These are phyloP conservation scores for Phyllostachys edulis DNA, from an alignment of 176 grass and related monocot species.

Conservation along the genomic window DNA sequence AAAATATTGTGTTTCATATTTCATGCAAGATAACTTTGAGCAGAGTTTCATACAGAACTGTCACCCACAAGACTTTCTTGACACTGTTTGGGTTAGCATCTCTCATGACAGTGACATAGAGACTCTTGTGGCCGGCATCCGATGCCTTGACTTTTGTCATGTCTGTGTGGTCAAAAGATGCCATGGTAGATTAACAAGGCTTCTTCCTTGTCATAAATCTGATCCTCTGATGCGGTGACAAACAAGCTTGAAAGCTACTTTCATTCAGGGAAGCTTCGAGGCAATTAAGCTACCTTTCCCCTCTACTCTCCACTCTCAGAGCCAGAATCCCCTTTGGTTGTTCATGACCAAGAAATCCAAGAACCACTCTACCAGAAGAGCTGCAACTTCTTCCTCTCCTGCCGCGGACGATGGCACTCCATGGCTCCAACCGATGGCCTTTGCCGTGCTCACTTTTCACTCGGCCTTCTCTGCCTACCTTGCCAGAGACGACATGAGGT, in stretches of 20 bases:
- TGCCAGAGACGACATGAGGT: conserved; percentile 12
- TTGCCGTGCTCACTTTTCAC: conserved; percentile 36
- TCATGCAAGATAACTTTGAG: not conserved
- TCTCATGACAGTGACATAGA: not conserved
- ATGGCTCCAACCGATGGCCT: conserved; percentile 20
- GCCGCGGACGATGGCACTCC: not conserved
- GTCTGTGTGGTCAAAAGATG: not conserved
- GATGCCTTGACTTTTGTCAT: not conserved
- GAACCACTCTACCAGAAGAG: not conserved
- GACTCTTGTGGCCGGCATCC: not conserved
- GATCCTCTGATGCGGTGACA: not conserved
- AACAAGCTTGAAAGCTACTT: conserved; percentile 8
- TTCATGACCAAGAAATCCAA: conserved; percentile 40
- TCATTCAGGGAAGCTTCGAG: not conserved
- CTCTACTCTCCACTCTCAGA: not conserved
- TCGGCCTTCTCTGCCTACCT: conserved; percentile 36
- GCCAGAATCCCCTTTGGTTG: not conserved
- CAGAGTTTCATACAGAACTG: not conserved
- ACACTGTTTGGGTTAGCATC: not conserved
- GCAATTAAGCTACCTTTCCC: not conserved
- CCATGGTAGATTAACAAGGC: not conserved
- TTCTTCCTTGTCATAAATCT: not conserved
- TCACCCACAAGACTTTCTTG: not conserved
- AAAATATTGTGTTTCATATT: not conserved
- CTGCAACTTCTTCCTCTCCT: not conserved